Evolutionary conservation across 2,329 filamentous ascomycete genomes (phyloP), one percentile per base, ranked within the genome.

Genomic region (Plenodomus biglobosus): DNA sequence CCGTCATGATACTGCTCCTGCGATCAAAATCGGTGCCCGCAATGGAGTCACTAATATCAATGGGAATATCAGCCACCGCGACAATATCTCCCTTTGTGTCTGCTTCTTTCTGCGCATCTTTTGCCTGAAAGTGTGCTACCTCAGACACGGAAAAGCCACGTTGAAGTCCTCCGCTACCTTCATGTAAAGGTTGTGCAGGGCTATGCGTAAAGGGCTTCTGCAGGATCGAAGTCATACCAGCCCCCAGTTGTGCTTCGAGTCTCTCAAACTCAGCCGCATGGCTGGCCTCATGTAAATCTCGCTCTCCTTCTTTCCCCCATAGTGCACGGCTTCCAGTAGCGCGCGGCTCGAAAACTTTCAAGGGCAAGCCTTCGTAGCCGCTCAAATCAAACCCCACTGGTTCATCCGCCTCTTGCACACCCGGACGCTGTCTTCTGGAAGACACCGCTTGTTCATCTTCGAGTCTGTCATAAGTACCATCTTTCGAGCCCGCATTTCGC

Each of bases 81-180:
- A 78, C 67, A 18, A 78, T 76, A 30, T 65, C 70, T 4, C 74
- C 74, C 4, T 67, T 72, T 53, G 75, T 70, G 27, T 76, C 69
- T 1, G 75, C 76, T 24, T 73, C 68, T 38, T 69, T 65, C 45
- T 75, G 73, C 2, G 73, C 75, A 32, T 72, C 65, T 21, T 69
- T 57, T 6, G 66, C 64, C 20, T 64, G 45, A 2, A 48, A 40
- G 3, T 55, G 54, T 15, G 50, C 50, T 8, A 58, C 22, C 2
- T 64, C 52, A 16, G 56, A 48, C 34, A 44, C 55, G 8, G 27
- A 32, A 11, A 32, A 11, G 8, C 27, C 27, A 3, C 27, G 6
- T 10, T 11, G 3, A 32, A 32, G 8, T 32, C 13, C 27, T 32
- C 6, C 27, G 11, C 13, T 32, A 11, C 34, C 39, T 8, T 50